Evolutionary conservation across 23 red algal genomes (phyloP), one percentile per base, ranked within the genome.

Genomic region (Gracilaria domingensis): DNA sequence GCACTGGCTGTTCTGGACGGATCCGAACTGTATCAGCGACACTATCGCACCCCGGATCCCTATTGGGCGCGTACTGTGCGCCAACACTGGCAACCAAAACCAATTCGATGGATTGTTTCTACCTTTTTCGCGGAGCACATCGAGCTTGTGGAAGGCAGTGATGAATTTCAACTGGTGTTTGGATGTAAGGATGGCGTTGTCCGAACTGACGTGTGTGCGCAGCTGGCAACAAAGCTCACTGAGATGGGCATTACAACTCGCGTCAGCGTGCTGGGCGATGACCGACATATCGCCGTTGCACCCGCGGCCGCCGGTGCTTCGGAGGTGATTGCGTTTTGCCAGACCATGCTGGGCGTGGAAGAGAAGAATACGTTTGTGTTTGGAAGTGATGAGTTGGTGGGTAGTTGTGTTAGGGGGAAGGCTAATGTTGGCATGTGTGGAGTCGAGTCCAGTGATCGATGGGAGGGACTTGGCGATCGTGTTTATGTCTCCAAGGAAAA

Each of bases 31-130:
- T 93, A 93, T 66, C 89, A 93, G 56, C 81, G 66, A 2, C 33
- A 35, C 25, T 93, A 93, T 62, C 79, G 80, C 18, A 93, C 89
- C 32, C 80, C 89, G 34, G 89, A 93, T 47, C 89, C 89, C 78
- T 79, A 78, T 44, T 93, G 89, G 89, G 89, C 67, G 8, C 65
- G 72, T 38, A 84, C 24, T 7, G 79, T 93, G 16, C 28, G 66
- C 20, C 74, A 74, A 24, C 64, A 77, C 37, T 93, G 89, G 89
- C 60, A 57, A 14, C 89, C 89, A 23, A 93, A 93, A 44, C 89
- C 89, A 21, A 61, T 85, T 9, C 34, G 44, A 79, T 93, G 89
- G 89, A 35, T 93, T 16, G 64, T 85, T 13, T 32, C 60, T 16
- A 56, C 61, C 0, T 83, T 77, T 75, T 93, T 93, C 47, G 69